Evolutionary conservation across 768 basidiomycete species (phyloP).

Genomic region (Boletus pseudo-olivaceus): DNA sequence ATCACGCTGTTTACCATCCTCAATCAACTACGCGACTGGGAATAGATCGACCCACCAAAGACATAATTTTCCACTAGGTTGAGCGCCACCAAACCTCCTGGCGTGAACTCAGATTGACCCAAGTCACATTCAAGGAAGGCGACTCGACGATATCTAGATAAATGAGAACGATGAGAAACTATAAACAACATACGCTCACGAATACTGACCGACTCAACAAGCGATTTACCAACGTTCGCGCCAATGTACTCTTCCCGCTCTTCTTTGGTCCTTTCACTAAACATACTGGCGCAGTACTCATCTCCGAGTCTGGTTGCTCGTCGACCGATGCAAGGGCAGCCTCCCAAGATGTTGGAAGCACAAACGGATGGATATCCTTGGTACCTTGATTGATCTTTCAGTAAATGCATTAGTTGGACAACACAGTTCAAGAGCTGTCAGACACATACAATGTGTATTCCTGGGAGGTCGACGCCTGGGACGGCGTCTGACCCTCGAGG

Average conservation of each 20-base stretch:
- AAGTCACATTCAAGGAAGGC: conserved; percentile 91
- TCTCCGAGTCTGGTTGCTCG: conserved; percentile 4
- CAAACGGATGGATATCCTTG: conserved; percentile 33
- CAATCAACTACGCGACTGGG: background rate
- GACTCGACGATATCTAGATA: conserved; percentile 65
- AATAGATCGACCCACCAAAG: conserved; percentile 51
- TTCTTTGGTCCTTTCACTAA: conserved; percentile 85
- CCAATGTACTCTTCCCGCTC: conserved; percentile 88
- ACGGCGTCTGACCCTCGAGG: conserved; percentile 29
- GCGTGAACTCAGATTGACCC: conserved; percentile 92
- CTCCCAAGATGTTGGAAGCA: conserved; percentile 37
- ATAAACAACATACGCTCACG: background rate
- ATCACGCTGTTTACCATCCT: background rate
- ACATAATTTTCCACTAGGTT: conserved; percentile 63
- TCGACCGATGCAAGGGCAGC: conserved; percentile 21
- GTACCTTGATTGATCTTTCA: conserved; percentile 24
- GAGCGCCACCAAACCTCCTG: conserved; percentile 80
- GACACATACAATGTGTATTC: conserved; percentile 46
- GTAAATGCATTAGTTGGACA: conserved; percentile 15
- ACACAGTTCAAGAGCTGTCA: background rate
- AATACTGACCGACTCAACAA: conserved; percentile 51
- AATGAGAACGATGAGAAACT: background rate
- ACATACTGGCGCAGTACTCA: conserved; percentile 38
- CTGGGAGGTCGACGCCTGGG: conserved; percentile 44
- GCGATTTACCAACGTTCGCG: conserved; percentile 66